A percentile compares a stretch with the other conserved stretches of the same genome.
phyloP scores from a whole-genome alignment of 2,329 filamentous ascomycete genomes.

The Aspergillus sp. region DNA sequence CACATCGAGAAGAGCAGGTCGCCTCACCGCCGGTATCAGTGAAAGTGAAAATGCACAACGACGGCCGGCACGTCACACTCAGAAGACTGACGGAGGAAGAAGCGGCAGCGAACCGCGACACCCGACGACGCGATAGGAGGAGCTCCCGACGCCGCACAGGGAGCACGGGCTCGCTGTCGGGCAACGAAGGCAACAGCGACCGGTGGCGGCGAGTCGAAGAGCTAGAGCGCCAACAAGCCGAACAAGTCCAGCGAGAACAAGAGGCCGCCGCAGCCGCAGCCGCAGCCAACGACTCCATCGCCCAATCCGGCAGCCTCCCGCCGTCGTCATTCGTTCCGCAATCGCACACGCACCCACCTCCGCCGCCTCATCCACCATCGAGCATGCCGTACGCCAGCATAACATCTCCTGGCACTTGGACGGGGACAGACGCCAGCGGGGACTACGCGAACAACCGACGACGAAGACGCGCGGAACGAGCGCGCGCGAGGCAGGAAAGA shows the following conservation, averaged over 20 bases:
- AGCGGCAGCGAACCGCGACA: constrained; percentile 51
- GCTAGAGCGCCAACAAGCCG: constrained; percentile 38
- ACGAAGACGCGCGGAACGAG: constrained; percentile 45
- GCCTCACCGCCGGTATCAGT: constrained; percentile 53
- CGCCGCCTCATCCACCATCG: constrained; percentile 29
- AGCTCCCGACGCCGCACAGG: constrained; percentile 32
- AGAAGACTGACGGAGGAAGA: constrained; percentile 53
- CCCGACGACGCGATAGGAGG: constrained; percentile 38
- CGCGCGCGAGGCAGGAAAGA: constrained; percentile 37
- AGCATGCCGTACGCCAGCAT: constrained; percentile 34
- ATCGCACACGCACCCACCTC: constrained; percentile 1
- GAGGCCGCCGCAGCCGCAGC: constrained; percentile 21
- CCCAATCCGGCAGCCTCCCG: constrained; percentile 17
- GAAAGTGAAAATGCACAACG: constrained; percentile 56
- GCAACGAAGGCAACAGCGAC: constrained; percentile 30
- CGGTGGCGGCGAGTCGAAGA: constrained; percentile 43
- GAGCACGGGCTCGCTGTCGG: constrained; percentile 34
- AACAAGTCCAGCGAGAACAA: constrained; percentile 33
- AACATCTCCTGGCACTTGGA: constrained; percentile 34
- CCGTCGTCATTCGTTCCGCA: constrained; percentile 13
- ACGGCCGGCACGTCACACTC: constrained; percentile 54
- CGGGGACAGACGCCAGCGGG: constrained; percentile 40
- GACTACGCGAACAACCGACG: constrained; percentile 47
- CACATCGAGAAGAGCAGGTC: constrained; percentile 35
- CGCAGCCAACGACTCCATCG: constrained; percentile 13